Evolutionary conservation across 306 rosid genomes (phyloP).

Genomic region (Bauhinia variegata): DNA sequence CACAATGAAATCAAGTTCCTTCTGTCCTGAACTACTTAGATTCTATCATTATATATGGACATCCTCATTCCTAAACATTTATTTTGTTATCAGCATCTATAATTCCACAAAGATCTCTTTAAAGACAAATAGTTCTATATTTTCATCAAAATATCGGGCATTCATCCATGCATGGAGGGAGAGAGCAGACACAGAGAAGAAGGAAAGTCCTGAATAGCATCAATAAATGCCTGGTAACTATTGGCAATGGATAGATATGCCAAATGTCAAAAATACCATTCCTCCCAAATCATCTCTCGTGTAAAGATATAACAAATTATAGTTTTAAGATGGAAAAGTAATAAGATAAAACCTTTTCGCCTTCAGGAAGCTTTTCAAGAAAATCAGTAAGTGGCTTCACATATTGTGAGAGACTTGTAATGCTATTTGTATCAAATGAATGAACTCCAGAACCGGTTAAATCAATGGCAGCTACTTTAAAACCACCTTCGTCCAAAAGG

Average conservation of each 20-base stretch:
- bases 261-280: constrained; percentile 11
- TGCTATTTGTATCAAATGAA: constrained; percentile 70
- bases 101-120: not conserved
- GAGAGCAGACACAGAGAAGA: too few species aligned
- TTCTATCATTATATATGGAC: not conserved
- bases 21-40: constrained; percentile 6
- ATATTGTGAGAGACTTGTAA: constrained; percentile 73
- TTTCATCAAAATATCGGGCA: too few species aligned
- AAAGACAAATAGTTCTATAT: not conserved
- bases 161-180: too few species aligned
- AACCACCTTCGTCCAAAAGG: constrained; percentile 88
- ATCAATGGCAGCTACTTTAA: constrained; percentile 81
- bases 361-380: constrained; percentile 77
- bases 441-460: constrained; percentile 94
- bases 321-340: constrained; percentile 10
- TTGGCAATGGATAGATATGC: not conserved
- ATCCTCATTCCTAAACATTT: not conserved
- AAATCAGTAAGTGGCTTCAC: constrained; percentile 85
- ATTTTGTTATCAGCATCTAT: not conserved
- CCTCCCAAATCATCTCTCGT: not conserved
- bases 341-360: constrained; percentile 61
- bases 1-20: constrained; percentile 2
- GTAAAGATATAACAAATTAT: constrained; percentile 7
- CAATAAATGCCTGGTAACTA: not conserved
- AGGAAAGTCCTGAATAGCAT: too few species aligned